Base-by-base conservation (phyloP, 352 stramenopile species). In the Phytopythium sindhum region DNA sequence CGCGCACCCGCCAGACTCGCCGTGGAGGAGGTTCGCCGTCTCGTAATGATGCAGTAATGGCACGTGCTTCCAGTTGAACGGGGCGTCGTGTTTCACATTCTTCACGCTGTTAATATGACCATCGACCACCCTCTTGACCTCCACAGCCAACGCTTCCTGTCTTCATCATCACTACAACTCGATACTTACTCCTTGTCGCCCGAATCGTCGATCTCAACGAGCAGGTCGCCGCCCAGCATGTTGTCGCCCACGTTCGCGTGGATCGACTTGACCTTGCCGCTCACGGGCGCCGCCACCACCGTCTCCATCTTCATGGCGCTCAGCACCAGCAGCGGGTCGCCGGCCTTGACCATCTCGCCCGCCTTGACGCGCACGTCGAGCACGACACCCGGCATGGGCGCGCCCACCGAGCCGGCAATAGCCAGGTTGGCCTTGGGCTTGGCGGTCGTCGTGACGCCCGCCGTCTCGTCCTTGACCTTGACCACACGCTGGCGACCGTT, bases 251-350 rank as follows among this genome's bases (percentile, higher is more conserved):
- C 93, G 37, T 84, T 88, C 2, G 97, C 93, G 61, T 89, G 80
- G 57, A 99, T 88, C 54, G 83, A 68, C 70, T 89, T 95, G 31
- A 99, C 83, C 61, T 89, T 87, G 63, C 97, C 97, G 45, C 78
- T 83, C 55, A 95, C 88, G 1, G 97, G 90, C 28, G 95, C 90
- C 47, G 90, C 75, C 37, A 99, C 93, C 31, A 97, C 89, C 4
- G 96, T 99, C 83, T 99, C 96, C 97, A 99, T 99, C 82, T 99
- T 99, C 96, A 99, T 99, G 60, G 97, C 97, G 35, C 84, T 97
- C 52, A 99, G 77, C 51, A 98, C 89, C 31, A 98, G 78, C 39
- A 99, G 84, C 33, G 93, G 87, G 64, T 97, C 77, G 48, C 97
- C 97, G 23, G 84, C 85, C 71, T 98, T 96, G 21, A 99, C 89